Conservation (phyloP, 2,329 filamentous ascomycete genomes). For the Arthrobotrys pseudoclavata region DNA sequence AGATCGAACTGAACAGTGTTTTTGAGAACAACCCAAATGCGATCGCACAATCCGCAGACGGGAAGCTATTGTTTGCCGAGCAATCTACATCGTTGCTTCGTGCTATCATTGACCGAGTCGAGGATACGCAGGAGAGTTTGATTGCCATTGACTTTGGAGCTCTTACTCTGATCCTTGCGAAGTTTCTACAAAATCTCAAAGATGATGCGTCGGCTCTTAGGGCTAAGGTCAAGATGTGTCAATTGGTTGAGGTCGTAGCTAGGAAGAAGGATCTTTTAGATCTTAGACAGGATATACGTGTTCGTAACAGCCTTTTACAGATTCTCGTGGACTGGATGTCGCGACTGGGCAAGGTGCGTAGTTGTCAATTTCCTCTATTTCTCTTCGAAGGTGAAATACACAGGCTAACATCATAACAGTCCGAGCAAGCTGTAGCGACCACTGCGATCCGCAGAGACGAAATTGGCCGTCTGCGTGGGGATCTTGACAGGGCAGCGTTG, state of each 20-base stretch:
- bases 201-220: slow-evolving; percentile 73
- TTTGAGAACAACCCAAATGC: slow-evolving; percentile 62
- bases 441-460: slow-evolving; percentile 72
- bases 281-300: slow-evolving; percentile 77
- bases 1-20: slow-evolving; percentile 71
- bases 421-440: slow-evolving; percentile 41
- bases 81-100: slow-evolving; percentile 76
- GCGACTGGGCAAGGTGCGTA: slow-evolving; percentile 67
- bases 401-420: slow-evolving; percentile 21
- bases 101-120: slow-evolving; percentile 75
- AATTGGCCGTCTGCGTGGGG: slow-evolving; percentile 72
- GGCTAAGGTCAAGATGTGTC: slow-evolving; percentile 78
- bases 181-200: slow-evolving; percentile 73
- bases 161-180: slow-evolving; percentile 76
- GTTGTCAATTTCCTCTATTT: neutral
- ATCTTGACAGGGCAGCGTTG: slow-evolving; percentile 76
- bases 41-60: slow-evolving; percentile 69
- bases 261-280: slow-evolving; percentile 78
- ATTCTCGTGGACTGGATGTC: slow-evolving; percentile 79
- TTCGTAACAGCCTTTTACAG: slow-evolving; percentile 77
- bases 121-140: slow-evolving; percentile 75
- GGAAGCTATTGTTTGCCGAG: slow-evolving; percentile 76
- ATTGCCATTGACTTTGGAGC: slow-evolving; percentile 76
- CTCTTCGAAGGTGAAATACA: neutral
- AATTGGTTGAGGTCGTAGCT: slow-evolving; percentile 76